These are phyloP conservation scores for Wallacemonas rigidus DNA, from an alignment of 208 protist species.

Conservation along the genomic window DNA sequence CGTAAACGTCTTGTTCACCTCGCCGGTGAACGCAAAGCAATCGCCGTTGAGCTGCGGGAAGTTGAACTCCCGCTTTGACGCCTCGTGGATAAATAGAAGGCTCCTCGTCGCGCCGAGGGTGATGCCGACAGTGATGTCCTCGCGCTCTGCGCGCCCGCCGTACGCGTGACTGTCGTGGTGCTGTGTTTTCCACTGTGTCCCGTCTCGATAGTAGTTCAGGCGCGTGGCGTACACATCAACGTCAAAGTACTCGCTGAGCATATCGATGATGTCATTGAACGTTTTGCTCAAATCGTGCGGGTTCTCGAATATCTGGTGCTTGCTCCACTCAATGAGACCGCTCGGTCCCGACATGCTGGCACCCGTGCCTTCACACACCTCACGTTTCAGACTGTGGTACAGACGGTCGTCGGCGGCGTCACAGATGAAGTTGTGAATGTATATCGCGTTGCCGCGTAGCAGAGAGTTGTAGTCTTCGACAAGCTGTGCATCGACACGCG, in stretches of 20 bases:
- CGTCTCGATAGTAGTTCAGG: slow-evolving; percentile 93
- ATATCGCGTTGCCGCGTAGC: slow-evolving; percentile 80
- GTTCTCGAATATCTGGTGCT: slow-evolving; percentile 92
- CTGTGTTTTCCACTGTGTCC: slow-evolving; percentile 93
- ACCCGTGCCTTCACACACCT: slow-evolving; percentile 70
- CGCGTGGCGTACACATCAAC: slow-evolving; percentile 90
- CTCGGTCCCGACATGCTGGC: slow-evolving; percentile 44
- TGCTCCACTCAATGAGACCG: slow-evolving; percentile 91
- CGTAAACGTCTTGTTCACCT: slow-evolving; percentile 88
- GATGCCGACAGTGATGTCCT: slow-evolving; percentile 93
- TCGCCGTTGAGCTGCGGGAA: slow-evolving; percentile 93
- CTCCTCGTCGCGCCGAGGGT: slow-evolving; percentile 84
- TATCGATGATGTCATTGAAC: slow-evolving; percentile 86
- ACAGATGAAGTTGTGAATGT: slow-evolving; percentile 86
- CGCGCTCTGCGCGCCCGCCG: slow-evolving; percentile 54
- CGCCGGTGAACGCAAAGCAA: slow-evolving; percentile 91
- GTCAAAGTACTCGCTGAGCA: slow-evolving; percentile 90
- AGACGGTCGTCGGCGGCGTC: slow-evolving; percentile 53
- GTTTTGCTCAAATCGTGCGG: slow-evolving; percentile 78
- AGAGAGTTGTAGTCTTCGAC: slow-evolving; percentile 71
- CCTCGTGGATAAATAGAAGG: slow-evolving; percentile 90
- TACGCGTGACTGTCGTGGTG: slow-evolving; percentile 94
- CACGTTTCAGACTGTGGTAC: slow-evolving; percentile 69
- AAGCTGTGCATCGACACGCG: slow-evolving; percentile 72
- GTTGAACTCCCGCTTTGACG: slow-evolving; percentile 80